Base-by-base conservation (phyloP, 306 rosid species). In the Boehmeria nivea region DNA sequence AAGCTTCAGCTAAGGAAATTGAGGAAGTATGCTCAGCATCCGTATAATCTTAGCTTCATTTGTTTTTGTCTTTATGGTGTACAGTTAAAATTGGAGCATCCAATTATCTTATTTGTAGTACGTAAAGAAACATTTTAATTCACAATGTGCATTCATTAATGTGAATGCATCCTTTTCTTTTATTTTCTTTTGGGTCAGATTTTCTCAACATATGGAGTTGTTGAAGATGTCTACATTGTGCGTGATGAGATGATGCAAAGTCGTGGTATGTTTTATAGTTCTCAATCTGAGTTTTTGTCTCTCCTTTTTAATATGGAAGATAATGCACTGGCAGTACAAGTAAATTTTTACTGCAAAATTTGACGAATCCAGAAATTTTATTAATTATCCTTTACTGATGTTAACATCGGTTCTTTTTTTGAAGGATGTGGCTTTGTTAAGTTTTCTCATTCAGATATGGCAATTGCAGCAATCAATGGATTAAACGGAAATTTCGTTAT, bases 391-490 rank as follows among this genome's bases (percentile, higher is more conserved):
- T 17, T 42, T 6, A 1, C 22, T 73, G 40, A 42, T 42, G 60
- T 37, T 72, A 21, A 37, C 11, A 37, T 16, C 57, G 48, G n/a
- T 63, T 72, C 51, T 57, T 42, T 48, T 65, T 75, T 72, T 76
- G 68, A 75, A 87, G 96, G 95, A 64, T 70, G 69, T 26, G 80
- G 80, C 63, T 91, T 91, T 63, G 89, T 91, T 45, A 82, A 71
- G 64, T 91, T 80, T 70, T 75, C 95, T 47, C 73, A 63, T 58
- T 61, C 54, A 67, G 94, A 83, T 23, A 87, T 87, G 95, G 93
- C 96, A 13, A 13, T 59, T 55, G 85, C 91, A 33, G 95, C 98
- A 67, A 91, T 91, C 69, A 67, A 77, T 68, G 95, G 87, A 66
- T 78, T 87, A 68, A 57, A 91, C 47, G 82, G 73, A 67, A 75